Conservation (phyloP, 768 basidiomycete species). For the Hysterangium stoloniferum region DNA sequence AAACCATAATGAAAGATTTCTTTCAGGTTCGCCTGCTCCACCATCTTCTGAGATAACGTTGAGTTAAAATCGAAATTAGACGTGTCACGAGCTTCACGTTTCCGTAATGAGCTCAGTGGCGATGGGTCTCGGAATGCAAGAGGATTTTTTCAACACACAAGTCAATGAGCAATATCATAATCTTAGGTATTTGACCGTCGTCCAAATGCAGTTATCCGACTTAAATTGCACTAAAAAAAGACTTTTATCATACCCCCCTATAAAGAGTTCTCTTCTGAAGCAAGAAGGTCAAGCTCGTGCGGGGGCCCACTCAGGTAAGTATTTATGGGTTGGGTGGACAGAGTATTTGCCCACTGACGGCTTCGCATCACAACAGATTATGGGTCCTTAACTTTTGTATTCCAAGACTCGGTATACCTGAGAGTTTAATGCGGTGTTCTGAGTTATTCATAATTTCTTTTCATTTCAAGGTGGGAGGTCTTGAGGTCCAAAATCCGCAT, state of each 20-base stretch:
- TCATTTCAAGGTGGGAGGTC: conserved; percentile 54
- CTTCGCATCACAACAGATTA: conserved; percentile 61
- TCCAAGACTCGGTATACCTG: conserved; percentile 58
- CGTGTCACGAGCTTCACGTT: conserved; percentile 68
- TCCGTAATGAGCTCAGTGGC: conserved; percentile 83
- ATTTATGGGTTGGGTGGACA: too few relatives aligned
- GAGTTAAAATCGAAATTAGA: conserved; percentile 28
- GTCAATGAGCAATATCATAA: conserved; percentile 76
- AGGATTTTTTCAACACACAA: conserved; percentile 67
- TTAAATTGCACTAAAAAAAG: too few relatives aligned
- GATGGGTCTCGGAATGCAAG: conserved; percentile 64
- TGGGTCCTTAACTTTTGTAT: conserved; percentile 73
- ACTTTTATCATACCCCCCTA: conserved; percentile 74
- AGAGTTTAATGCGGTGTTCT: too few relatives aligned
- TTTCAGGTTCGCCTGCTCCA: conserved; percentile 41
- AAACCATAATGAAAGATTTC: conserved; percentile 66
- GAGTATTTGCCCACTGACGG: too few relatives aligned
- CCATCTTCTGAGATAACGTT: neutral
- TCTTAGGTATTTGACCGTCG: conserved; percentile 34
- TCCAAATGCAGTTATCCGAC: too few relatives aligned
- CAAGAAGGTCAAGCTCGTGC: conserved; percentile 70
- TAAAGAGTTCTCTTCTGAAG: conserved; percentile 48
- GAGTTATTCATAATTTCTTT: conserved; percentile 4
- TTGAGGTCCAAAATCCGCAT: conserved; percentile 76
- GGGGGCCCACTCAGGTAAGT: conserved; percentile 65